These are phyloP conservation scores for Phlegmacium glaucopus DNA, from an alignment of 768 basidiomycete species.

Conservation along the genomic window DNA sequence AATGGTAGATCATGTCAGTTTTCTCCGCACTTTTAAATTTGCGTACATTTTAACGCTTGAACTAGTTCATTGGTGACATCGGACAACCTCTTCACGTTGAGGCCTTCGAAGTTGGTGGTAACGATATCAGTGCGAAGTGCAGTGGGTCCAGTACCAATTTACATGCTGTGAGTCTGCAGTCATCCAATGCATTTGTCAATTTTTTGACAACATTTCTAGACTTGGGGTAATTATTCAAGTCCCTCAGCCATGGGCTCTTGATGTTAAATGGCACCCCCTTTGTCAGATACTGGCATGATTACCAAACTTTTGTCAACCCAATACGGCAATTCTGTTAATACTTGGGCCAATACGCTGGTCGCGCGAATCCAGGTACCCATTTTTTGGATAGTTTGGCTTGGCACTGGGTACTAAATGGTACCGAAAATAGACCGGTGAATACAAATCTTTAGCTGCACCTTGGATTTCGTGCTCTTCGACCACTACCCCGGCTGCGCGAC, in stretches of 20 bases:
- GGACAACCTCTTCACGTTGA: slow-evolving; percentile 50
- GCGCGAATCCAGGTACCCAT: slow-evolving; percentile 36
- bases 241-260: background rate
- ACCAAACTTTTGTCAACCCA: slow-evolving; percentile 30
- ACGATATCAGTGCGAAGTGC: slow-evolving; percentile 38
- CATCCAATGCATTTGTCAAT: background rate
- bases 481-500: slow-evolving; percentile 23
- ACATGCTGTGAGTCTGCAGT: slow-evolving; percentile 31
- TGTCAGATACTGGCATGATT: slow-evolving; percentile 38
- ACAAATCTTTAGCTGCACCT: slow-evolving; percentile 23
- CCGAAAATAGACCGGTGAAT: slow-evolving; percentile 28
- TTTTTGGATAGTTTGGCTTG: too few species aligned
- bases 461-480: slow-evolving; percentile 42
- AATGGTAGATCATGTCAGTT: slow-evolving; percentile 29
- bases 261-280: background rate
- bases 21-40: background rate
- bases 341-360: slow-evolving; percentile 37
- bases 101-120: slow-evolving; percentile 41
- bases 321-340: slow-evolving; percentile 32
- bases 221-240: slow-evolving; percentile 29
- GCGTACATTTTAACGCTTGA: background rate
- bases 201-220: slow-evolving; percentile 13
- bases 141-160: slow-evolving; percentile 38
- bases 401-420: background rate
- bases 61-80: slow-evolving; percentile 46